Percentiles rank a stretch among this genome's conserved stretches.
Evolutionary conservation across 108 stramenopile species (phyloP).

Genomic region (Nitzschia inconspicua): DNA sequence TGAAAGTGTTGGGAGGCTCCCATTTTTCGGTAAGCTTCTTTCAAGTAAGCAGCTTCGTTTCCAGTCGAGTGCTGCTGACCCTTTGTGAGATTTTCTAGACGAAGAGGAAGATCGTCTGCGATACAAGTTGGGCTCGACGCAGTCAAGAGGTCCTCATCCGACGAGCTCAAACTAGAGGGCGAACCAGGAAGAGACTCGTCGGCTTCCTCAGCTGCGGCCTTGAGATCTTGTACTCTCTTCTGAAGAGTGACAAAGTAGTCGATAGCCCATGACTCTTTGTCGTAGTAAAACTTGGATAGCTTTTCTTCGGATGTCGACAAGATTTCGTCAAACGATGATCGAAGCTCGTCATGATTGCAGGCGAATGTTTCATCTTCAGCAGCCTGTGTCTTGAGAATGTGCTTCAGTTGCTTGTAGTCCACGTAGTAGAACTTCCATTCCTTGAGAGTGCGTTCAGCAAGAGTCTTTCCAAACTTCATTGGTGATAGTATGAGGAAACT

Average conservation of each 20-base stretch:
- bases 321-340: conserved; percentile 18
- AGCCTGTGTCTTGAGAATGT: conserved; percentile 19
- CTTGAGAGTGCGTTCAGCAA: conserved; percentile 38
- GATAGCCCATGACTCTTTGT: conserved; percentile 51
- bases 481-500: too few relatives aligned
- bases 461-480: conserved; percentile 56
- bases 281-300: conserved; percentile 50
- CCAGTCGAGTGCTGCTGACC: background rate
- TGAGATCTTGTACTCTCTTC: conserved; percentile 37
- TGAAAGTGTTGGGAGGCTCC: conserved; percentile 48
- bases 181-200: conserved; percentile 15
- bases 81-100: conserved; percentile 5
- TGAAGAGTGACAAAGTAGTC: conserved; percentile 45
- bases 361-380: conserved; percentile 31
- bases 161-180: conserved; percentile 8
- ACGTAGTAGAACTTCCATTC: conserved; percentile 57
- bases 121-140: conserved; percentile 16
- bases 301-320: conserved; percentile 43
- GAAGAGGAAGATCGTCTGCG: background rate
- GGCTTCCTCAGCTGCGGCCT: conserved; percentile 15
- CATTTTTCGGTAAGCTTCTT: conserved; percentile 46
- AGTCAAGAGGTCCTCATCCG: conserved; percentile 2
- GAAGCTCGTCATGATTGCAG: background rate
- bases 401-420: conserved; percentile 55
- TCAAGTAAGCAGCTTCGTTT: conserved; percentile 29